phyloP scores from a whole-genome alignment of 768 basidiomycete species.

The Leucocoprinus sp. region DNA sequence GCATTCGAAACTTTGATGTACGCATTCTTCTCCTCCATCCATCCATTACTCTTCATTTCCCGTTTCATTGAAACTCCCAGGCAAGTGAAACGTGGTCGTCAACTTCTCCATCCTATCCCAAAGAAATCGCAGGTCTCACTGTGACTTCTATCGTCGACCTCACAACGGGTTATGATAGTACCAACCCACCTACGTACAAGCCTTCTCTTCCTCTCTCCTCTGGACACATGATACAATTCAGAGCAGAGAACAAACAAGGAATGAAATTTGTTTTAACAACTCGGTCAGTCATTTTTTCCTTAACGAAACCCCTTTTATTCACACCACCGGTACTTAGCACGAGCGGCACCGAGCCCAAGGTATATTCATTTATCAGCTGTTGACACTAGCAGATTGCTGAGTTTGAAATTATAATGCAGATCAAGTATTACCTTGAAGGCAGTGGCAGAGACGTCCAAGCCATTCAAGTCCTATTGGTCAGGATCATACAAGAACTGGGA shows the following conservation, averaged over 20 bases:
- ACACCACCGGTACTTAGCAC: conserved; percentile 50
- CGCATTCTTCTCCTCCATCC: too few relatives aligned
- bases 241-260: conserved; percentile 35
- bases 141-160: conserved; percentile 66
- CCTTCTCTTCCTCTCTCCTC: conserved; percentile 64
- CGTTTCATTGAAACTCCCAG: background rate
- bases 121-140: conserved; percentile 46
- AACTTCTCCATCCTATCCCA: conserved; percentile 42
- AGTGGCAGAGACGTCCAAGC: conserved; percentile 41
- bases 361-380: conserved; percentile 17
- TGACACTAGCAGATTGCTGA: background rate
- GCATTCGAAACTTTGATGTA: conserved; percentile 51
- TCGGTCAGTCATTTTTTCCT: conserved; percentile 33
- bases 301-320: too few relatives aligned
- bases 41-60: too few relatives aligned
- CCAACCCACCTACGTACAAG: conserved; percentile 55
- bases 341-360: conserved; percentile 89
- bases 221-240: conserved; percentile 82
- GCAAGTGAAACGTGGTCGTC: conserved; percentile 6
- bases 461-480: conserved; percentile 42
- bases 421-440: conserved; percentile 88
- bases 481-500: conserved; percentile 53
- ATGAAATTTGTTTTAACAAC: conserved; percentile 60
- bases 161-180: conserved; percentile 70
- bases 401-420: conserved; percentile 28